Evolutionary conservation across 2,329 filamentous ascomycete genomes (phyloP).

Genomic region (Trichoderma hamatum): DNA sequence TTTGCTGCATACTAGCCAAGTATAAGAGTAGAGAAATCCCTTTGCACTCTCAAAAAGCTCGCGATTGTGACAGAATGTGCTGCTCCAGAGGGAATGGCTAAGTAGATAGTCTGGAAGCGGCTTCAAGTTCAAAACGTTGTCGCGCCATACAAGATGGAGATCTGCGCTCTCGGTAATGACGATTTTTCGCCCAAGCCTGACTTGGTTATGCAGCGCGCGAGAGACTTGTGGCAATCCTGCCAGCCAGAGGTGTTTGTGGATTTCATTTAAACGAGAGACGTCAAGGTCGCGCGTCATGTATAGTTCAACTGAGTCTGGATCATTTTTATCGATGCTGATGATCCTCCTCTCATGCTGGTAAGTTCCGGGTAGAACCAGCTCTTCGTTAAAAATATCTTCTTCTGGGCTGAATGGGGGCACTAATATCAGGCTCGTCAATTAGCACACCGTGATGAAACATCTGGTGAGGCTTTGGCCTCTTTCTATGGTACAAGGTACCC

Average conservation of each 20-base stretch:
- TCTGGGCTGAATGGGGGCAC: neutral
- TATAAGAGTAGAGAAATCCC: slow-evolving; percentile 18
- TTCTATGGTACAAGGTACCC: neutral
- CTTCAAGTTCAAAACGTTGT: slow-evolving; percentile 12
- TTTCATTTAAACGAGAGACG: neutral
- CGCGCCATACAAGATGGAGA: slow-evolving; percentile 18
- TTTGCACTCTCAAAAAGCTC: neutral
- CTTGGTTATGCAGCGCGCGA: slow-evolving; percentile 10
- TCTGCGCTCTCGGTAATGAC: slow-evolving; percentile 11
- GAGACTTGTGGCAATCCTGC: slow-evolving; percentile 4
- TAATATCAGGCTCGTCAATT: neutral
- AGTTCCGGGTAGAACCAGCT: neutral
- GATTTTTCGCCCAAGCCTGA: slow-evolving; percentile 1
- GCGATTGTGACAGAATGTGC: neutral
- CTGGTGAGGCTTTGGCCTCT: neutral
- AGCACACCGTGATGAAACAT: neutral
- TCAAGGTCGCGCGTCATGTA: slow-evolving; percentile 7
- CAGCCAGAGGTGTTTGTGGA: slow-evolving; percentile 20
- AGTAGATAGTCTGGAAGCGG: slow-evolving; percentile 15
- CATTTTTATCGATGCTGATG: neutral
- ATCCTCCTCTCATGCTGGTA: neutral
- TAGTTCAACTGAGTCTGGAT: neutral
- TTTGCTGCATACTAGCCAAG: slow-evolving; percentile 14
- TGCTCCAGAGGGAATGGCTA: neutral
- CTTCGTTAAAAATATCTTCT: neutral